Percentiles rank a stretch among this genome's conserved stretches.
Evolutionary conservation across 192 early-diverging fungal genomes (phyloP).

Genomic region (Coemansia aciculifera): DNA sequence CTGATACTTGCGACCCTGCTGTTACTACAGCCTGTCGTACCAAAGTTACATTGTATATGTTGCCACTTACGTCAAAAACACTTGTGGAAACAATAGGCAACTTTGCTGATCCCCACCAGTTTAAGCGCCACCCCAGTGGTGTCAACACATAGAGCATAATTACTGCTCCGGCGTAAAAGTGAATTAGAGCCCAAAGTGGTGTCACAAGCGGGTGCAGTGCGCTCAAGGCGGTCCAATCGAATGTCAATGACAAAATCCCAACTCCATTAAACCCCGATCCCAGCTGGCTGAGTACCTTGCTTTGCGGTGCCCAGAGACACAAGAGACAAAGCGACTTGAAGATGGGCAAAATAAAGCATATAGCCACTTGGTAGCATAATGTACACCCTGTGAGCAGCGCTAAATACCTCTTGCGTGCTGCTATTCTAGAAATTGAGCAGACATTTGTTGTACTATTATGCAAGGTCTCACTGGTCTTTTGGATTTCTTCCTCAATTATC

Average conservation of each 20-base stretch:
- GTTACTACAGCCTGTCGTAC: slow-evolving; percentile 18
- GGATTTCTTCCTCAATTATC: neutral
- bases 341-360: slow-evolving; percentile 65
- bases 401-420: slow-evolving; percentile 27
- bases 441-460: neutral
- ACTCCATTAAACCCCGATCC: slow-evolving; percentile 60
- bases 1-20: neutral
- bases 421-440: neutral
- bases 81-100: slow-evolving; percentile 67
- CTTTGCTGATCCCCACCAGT: slow-evolving; percentile 58
- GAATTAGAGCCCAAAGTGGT: slow-evolving; percentile 69
- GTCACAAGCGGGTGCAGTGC: slow-evolving; percentile 64
- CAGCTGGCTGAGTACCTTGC: slow-evolving; percentile 27
- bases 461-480: neutral
- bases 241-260: slow-evolving; percentile 66
- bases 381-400: slow-evolving; percentile 25
- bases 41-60: slow-evolving; percentile 60
- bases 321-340: slow-evolving; percentile 67
- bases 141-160: slow-evolving; percentile 72
- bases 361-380: slow-evolving; percentile 56
- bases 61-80: slow-evolving; percentile 60
- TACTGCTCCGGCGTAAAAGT: slow-evolving; percentile 65
- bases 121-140: slow-evolving; percentile 65
- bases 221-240: slow-evolving; percentile 72
- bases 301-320: slow-evolving; percentile 54